A percentile compares a stretch with the other conserved stretches of the same genome.
These are phyloP conservation scores for Rhodosporidiobolus sp. DNA, from an alignment of 768 basidiomycete species.

Conservation along the genomic window DNA sequence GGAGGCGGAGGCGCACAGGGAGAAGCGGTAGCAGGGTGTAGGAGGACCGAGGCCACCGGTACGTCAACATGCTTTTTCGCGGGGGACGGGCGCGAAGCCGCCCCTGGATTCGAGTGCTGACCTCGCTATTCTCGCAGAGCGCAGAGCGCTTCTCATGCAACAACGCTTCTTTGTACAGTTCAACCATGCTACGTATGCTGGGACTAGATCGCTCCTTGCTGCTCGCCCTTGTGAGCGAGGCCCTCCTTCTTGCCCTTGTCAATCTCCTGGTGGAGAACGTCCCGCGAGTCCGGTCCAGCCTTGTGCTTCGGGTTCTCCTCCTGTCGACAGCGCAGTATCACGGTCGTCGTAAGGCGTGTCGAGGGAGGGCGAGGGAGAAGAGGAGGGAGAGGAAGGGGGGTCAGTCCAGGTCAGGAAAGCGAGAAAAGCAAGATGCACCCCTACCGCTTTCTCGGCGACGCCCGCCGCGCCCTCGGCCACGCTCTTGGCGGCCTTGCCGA, in stretches of 20 bases:
- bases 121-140: too few species aligned
- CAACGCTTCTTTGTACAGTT: too few species aligned
- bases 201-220: not conserved
- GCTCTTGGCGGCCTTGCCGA: slow-evolving; percentile 9
- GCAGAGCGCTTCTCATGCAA: too few species aligned
- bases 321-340: too few species aligned
- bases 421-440: slow-evolving; percentile 9
- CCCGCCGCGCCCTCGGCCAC: slow-evolving; percentile 3
- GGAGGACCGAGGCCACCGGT: not conserved
- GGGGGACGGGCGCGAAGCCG: too few species aligned
- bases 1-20: slow-evolving; percentile 1
- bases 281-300: not conserved
- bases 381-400: not conserved
- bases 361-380: too few species aligned
- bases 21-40: not conserved
- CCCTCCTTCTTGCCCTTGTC: slow-evolving; percentile 7
- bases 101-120: too few species aligned
- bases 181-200: too few species aligned
- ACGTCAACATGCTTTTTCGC: not conserved
- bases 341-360: too few species aligned
- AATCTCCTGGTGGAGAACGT: not conserved
- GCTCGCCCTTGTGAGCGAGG: not conserved
- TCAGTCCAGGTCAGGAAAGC: not conserved
- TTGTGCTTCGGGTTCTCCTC: not conserved
- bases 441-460: not conserved